Conservation (phyloP, 1,139 yeast genomes). For the Saccharomyces hybrid region DNA sequence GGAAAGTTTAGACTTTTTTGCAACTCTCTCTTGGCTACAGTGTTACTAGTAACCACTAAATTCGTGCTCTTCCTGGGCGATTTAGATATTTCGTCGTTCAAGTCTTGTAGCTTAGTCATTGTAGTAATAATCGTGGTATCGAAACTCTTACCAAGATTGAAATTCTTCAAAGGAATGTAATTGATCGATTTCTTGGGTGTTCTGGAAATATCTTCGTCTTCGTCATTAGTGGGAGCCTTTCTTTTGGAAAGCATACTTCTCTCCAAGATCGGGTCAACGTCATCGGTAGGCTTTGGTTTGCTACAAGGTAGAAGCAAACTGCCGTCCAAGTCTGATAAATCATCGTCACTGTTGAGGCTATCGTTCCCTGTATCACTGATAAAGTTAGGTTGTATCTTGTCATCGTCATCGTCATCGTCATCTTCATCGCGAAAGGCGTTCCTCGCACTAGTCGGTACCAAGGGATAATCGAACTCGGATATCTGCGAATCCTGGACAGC, state of each 20-base stretch:
- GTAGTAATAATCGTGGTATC: conserved; percentile 8
- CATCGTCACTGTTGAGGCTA: neutral
- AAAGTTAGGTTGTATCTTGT: neutral
- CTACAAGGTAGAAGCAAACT: neutral
- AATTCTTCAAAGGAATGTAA: conserved; percentile 7
- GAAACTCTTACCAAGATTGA: conserved; percentile 11
- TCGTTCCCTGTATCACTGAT: neutral
- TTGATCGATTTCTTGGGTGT: neutral
- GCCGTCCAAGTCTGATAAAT: neutral
- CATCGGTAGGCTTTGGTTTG: neutral
- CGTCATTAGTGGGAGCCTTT: neutral
- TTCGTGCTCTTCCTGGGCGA: neutral
- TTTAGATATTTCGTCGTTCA: neutral
- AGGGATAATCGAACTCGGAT: neutral
- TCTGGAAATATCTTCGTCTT: neutral
- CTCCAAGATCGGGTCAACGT: neutral
- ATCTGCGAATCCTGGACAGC: neutral
- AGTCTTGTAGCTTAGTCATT: conserved; percentile 1
- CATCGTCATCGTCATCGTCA: neutral
- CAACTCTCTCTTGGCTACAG: neutral
- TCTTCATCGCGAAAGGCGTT: neutral
- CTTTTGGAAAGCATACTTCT: neutral
- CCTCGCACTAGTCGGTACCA: neutral
- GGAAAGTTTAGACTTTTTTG: neutral
- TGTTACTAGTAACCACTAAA: neutral